These are phyloP conservation scores for Diaporthe sp. DNA, from an alignment of 2,329 filamentous ascomycete genomes.

Conservation along the genomic window DNA sequence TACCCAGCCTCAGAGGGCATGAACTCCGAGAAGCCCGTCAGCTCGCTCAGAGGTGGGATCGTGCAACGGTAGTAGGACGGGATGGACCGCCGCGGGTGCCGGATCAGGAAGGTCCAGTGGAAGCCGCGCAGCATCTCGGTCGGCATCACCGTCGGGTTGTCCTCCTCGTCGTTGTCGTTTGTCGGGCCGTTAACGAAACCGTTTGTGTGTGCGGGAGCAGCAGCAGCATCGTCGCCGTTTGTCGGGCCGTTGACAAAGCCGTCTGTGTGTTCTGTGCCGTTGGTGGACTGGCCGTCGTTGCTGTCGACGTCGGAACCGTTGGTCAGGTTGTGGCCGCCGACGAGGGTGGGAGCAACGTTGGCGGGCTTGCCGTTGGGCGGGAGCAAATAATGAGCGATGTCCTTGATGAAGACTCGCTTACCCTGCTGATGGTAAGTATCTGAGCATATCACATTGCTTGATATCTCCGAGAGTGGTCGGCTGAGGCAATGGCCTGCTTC, in stretches of 20 bases:
- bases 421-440: conserved; percentile 65
- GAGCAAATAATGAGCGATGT: conserved; percentile 94
- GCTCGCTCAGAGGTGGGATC: conserved; percentile 83
- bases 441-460: background rate
- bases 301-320: conserved; percentile 38
- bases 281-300: conserved; percentile 23
- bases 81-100: conserved; percentile 91
- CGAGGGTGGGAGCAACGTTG: conserved; percentile 84
- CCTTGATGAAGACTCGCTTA: conserved; percentile 97
- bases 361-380: conserved; percentile 79
- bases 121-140: conserved; percentile 80
- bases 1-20: conserved; percentile 92
- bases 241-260: conserved; percentile 49
- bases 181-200: conserved; percentile 49
- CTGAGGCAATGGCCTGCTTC: conserved; percentile 18
- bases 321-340: conserved; percentile 61
- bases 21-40: conserved; percentile 90
- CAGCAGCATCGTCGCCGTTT: conserved; percentile 41
- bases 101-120: conserved; percentile 97
- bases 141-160: conserved; percentile 90
- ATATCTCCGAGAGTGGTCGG: background rate
- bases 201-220: conserved; percentile 44
- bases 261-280: conserved; percentile 45
- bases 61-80: conserved; percentile 97
- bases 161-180: conserved; percentile 64